Base-by-base conservation (phyloP, 2,329 filamentous ascomycete species). In the Penicillium fuscoglaucum region DNA sequence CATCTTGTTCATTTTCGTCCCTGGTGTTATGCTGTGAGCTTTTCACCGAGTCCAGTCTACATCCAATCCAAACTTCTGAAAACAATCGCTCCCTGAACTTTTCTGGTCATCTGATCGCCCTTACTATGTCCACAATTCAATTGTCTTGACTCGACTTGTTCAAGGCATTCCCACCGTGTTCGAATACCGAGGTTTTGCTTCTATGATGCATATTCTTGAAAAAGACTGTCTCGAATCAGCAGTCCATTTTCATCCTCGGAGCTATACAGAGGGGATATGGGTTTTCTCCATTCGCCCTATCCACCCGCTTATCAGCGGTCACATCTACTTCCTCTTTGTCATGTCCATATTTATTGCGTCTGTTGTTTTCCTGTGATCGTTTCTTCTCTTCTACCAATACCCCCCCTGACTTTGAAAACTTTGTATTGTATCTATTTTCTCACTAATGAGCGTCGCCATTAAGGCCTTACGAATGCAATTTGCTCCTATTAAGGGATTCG, bases 1-100 rank as follows among this genome's bases (percentile, higher is more conserved):
- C 68, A 84, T 95, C 58, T 80, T 99, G 28, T 99, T 99, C 79
- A 93, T 97, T 67, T 88, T 99, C 58, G 95, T 99, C 5, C 95
- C 95, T 1, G 93, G 95, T 55, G 96, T 75, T 19, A 73, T 73
- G 66, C 70, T 79, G 57, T 79, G 66, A 70, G 39, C n/a, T 33
- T 46, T 45, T 50, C 15, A 35, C 9, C 31, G 1, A 5, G 21
- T 35, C 48, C 17, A 21, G 46, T 24, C 26, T 53, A 35, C 35
- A 4, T 28, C 37, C 40, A 37, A 51, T 35, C 31, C 28, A n/a
- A 40, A 40, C 29, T 17, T 6, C 39, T 33, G 13, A 55, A 55
- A 57, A 57, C 31, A 39, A 48, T 43, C 26, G 24, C 35, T 17
- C 21, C 21, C 10, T 13, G 29, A 48, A 53, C 17, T 44, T 33